A percentile compares a stretch with the other conserved stretches of the same genome.
These are phyloP conservation scores for Cercospora zeina DNA, from an alignment of 2,329 filamentous ascomycete species.

Conservation along the genomic window DNA sequence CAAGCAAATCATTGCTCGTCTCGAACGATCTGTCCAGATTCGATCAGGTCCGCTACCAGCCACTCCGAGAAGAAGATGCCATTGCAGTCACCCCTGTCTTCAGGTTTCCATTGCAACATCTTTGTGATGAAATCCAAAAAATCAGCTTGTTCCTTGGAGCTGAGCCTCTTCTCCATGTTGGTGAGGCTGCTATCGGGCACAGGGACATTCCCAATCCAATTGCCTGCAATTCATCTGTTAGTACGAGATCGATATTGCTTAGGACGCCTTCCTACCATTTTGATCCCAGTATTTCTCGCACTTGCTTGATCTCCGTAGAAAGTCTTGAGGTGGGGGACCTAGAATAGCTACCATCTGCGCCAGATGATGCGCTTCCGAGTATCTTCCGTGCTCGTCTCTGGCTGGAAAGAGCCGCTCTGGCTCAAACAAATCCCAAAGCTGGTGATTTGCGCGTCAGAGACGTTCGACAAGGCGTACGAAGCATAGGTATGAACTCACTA, in stretches of 20 bases:
- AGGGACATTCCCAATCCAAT: conserved; percentile 36
- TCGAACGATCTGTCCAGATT: too few relatives aligned
- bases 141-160: conserved; percentile 36
- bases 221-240: conserved; percentile 26
- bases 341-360: conserved; percentile 33
- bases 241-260: not conserved
- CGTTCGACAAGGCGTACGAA: not conserved
- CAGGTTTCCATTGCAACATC: conserved; percentile 43
- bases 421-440: conserved; percentile 46
- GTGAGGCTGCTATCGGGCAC: conserved; percentile 37
- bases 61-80: too few relatives aligned
- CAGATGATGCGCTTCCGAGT: conserved; percentile 27
- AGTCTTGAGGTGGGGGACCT: conserved; percentile 26
- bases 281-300: not conserved
- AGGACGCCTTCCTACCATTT: not conserved
- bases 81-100: too few relatives aligned
- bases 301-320: conserved; percentile 18
- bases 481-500: conserved; percentile 34
- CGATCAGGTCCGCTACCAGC: too few relatives aligned
- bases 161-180: conserved; percentile 26
- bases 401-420: conserved; percentile 39
- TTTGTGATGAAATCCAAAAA: conserved; percentile 42
- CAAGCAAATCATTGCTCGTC: too few relatives aligned
- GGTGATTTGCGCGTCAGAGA: not conserved
- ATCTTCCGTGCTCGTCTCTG: conserved; percentile 24